phyloP scores from a whole-genome alignment of 768 basidiomycete species.

The Naganishia randhawae region DNA sequence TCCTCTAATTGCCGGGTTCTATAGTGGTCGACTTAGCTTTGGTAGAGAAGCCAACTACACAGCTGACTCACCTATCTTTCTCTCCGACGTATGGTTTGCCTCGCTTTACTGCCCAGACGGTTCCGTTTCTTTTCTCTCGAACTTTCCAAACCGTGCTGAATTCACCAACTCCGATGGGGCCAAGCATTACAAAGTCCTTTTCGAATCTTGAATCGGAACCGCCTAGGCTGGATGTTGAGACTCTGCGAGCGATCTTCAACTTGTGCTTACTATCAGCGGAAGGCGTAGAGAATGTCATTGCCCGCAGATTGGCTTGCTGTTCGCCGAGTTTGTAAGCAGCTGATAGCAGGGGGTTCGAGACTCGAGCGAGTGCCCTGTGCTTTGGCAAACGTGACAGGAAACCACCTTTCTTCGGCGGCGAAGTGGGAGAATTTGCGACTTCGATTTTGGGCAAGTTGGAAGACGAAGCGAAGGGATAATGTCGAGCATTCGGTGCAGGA shows the following conservation, averaged over 20 bases:
- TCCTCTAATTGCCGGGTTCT: conserved; percentile 80
- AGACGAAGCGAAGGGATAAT: conserved; percentile 28
- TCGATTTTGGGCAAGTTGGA: neutral
- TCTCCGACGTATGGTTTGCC: conserved; percentile 79
- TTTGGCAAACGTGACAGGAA: conserved; percentile 21
- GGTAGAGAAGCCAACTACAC: neutral
- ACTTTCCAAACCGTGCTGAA: conserved; percentile 80
- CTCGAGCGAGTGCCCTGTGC: conserved; percentile 39
- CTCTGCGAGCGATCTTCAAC: conserved; percentile 19
- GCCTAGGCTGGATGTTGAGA: conserved; percentile 23
- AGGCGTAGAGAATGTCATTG: conserved; percentile 30
- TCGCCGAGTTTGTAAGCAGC: conserved; percentile 39
- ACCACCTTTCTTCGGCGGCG: conserved; percentile 17
- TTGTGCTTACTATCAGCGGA: conserved; percentile 33
- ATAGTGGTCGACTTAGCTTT: neutral
- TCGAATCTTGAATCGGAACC: conserved; percentile 63
- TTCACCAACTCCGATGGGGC: conserved; percentile 83
- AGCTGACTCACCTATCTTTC: conserved; percentile 70
- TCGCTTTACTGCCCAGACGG: conserved; percentile 81
- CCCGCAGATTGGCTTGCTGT: conserved; percentile 18
- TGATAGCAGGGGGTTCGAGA: conserved; percentile 47
- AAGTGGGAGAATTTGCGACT: conserved; percentile 19
- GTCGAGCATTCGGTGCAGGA: conserved; percentile 10
- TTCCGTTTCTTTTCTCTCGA: conserved; percentile 54
- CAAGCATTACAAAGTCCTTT: conserved; percentile 75